These are phyloP conservation scores for Tolypocladium ovalisporum DNA, from an alignment of 2,329 filamentous ascomycete genomes.

Conservation along the genomic window DNA sequence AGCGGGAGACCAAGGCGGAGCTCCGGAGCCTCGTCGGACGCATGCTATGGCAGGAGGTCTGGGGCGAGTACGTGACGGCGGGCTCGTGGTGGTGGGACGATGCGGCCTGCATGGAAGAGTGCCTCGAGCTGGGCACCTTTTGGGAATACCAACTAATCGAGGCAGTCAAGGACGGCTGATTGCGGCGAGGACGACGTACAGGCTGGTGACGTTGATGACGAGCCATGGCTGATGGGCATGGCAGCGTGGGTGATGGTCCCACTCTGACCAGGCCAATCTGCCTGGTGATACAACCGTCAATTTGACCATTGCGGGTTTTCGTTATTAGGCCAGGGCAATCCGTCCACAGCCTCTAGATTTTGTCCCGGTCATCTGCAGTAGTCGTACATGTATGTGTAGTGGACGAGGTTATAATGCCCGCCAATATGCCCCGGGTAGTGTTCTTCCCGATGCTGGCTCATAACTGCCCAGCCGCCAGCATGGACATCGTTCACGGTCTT, in stretches of 20 bases:
- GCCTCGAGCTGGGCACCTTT: constrained; percentile 38
- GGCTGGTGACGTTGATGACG: neutral
- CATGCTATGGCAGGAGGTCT: constrained; percentile 50
- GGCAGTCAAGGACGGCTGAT: constrained; percentile 33
- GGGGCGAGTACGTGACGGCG: constrained; percentile 40
- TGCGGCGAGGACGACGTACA: neutral
- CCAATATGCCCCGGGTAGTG: too few relatives aligned
- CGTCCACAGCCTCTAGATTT: too few relatives aligned
- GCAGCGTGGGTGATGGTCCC: neutral
- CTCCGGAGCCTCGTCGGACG: constrained; percentile 42
- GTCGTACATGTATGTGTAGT: too few relatives aligned
- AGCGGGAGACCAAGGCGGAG: constrained; percentile 28
- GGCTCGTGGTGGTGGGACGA: constrained; percentile 55
- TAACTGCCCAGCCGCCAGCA: too few relatives aligned
- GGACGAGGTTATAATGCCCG: too few relatives aligned
- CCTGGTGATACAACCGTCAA: too few relatives aligned
- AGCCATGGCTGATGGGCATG: neutral
- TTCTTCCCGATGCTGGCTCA: too few relatives aligned
- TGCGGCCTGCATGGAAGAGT: constrained; percentile 41
- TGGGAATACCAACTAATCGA: constrained; percentile 50
- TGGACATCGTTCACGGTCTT: too few relatives aligned
- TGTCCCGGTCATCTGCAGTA: too few relatives aligned
- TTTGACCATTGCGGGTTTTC: too few relatives aligned
- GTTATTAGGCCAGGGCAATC: too few relatives aligned
- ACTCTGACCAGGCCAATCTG: too few relatives aligned